Conservation (phyloP, 2,329 filamentous ascomycete genomes). For the Hypomyces rosellus region DNA sequence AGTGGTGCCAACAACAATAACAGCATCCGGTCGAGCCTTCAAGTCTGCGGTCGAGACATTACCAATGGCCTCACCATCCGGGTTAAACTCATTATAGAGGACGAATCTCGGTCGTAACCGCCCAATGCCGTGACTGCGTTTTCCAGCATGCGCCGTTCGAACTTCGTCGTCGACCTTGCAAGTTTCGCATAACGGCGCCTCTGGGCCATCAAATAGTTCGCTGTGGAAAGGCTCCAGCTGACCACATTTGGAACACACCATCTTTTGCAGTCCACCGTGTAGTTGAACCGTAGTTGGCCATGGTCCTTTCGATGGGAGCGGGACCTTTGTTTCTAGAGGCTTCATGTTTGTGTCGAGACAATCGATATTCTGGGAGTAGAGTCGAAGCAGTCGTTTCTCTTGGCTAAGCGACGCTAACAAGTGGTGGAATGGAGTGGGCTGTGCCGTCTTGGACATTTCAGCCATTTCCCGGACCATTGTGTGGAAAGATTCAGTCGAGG, state of each 20-base stretch:
- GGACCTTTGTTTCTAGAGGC: conserved; percentile 73
- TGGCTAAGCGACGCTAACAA: conserved; percentile 83
- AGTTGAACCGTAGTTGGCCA: conserved; percentile 94
- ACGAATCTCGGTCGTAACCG: conserved; percentile 88
- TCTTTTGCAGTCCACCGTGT: conserved; percentile 88
- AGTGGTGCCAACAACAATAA: conserved; percentile 92
- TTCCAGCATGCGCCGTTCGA: conserved; percentile 68
- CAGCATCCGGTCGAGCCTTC: conserved; percentile 76
- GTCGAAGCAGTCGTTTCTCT: conserved; percentile 77
- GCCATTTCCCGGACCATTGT: conserved; percentile 91
- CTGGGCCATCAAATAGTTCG: conserved; percentile 74
- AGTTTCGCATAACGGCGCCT: conserved; percentile 69
- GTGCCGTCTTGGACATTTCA: conserved; percentile 66
- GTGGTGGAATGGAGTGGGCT: conserved; percentile 87
- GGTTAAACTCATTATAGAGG: conserved; percentile 94
- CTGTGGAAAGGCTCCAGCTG: conserved; percentile 70
- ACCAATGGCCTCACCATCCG: conserved; percentile 92
- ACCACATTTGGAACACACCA: conserved; percentile 93
- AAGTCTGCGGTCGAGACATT: conserved; percentile 83
- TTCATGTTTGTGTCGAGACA: conserved; percentile 81
- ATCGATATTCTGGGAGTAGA: conserved; percentile 97
- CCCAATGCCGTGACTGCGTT: conserved; percentile 89
- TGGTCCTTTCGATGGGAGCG: conserved; percentile 73
- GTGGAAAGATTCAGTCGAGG: conserved; percentile 85
- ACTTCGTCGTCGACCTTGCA: conserved; percentile 72